Evolutionary conservation across 164 flowering plant genomes (phyloP).

Genomic region (Cinnamomum micranthum): DNA sequence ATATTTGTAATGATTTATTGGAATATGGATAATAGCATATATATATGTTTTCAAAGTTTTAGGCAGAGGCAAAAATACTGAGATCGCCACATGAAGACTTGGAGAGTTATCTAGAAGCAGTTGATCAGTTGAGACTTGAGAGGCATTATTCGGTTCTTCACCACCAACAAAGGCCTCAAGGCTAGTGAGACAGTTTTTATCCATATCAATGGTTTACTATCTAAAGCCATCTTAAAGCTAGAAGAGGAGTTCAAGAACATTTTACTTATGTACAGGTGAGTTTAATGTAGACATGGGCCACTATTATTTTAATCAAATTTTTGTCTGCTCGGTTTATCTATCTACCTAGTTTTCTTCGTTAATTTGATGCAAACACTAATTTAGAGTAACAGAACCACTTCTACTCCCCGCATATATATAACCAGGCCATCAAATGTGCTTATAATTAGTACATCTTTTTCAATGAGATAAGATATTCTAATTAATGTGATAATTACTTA

Average conservation of each 20-base stretch:
- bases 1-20: background rate
- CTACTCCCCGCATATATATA: no score
- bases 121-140: constrained; percentile 80
- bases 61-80: constrained; percentile 93
- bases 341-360: background rate
- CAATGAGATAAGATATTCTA: no score
- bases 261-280: constrained; percentile 72
- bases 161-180: constrained; percentile 60
- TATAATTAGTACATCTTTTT: no score
- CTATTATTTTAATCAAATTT: no score
- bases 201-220: constrained; percentile 69
- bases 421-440: no score
- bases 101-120: constrained; percentile 85
- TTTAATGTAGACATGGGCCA: background rate
- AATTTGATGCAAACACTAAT: no score
- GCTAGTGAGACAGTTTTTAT: constrained; percentile 74
- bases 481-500: no score
- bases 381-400: no score
- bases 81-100: constrained; percentile 96
- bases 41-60: constrained; percentile 5
- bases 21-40: background rate
- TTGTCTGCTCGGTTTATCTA: background rate
- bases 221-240: constrained; percentile 78
- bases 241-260: constrained; percentile 88
- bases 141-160: constrained; percentile 64